Conservation (phyloP, 495 filamentous ascomycete genomes). For the Wilcoxina mikolae region DNA sequence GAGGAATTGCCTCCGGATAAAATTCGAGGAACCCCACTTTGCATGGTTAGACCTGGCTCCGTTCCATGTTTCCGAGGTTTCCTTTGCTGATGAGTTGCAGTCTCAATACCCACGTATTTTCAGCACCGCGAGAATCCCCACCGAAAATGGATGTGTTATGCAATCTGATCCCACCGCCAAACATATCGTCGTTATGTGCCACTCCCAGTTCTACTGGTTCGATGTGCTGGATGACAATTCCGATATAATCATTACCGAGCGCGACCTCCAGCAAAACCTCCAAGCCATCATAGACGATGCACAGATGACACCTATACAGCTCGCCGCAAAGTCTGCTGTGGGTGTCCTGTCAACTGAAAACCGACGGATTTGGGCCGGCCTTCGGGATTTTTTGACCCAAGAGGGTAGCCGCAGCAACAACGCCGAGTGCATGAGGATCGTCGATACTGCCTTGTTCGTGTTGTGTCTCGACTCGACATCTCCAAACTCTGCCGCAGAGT, state of each 20-base stretch:
- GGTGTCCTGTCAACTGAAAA: constrained; percentile 95
- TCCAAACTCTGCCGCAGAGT: constrained; percentile 57
- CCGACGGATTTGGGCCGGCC: constrained; percentile 81
- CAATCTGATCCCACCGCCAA: constrained; percentile 78
- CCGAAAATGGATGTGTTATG: constrained; percentile 90
- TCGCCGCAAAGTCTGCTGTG: constrained; percentile 83
- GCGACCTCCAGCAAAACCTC: constrained; percentile 80
- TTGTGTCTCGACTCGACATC: constrained; percentile 87
- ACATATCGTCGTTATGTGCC: constrained; percentile 87
- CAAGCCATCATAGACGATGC: constrained; percentile 88
- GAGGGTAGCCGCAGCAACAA: constrained; percentile 76
- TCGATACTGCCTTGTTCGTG: constrained; percentile 86
- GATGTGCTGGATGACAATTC: constrained; percentile 89
- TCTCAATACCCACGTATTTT: constrained; percentile 95
- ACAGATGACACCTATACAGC: constrained; percentile 71
- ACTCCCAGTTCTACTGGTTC: constrained; percentile 98
- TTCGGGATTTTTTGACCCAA: constrained; percentile 76
- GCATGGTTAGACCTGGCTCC: constrained; percentile 45
- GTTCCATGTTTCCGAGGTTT: not conserved
- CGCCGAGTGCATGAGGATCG: constrained; percentile 81
- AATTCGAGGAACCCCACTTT: constrained; percentile 63
- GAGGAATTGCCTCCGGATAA: constrained; percentile 90
- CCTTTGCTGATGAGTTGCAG: constrained; percentile 14
- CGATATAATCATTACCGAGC: constrained; percentile 94
- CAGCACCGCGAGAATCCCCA: constrained; percentile 86